Percentiles rank a stretch among this genome's conserved stretches.
Conservation (phyloP, 495 filamentous ascomycete genomes). For the Neurospora sp. region DNA sequence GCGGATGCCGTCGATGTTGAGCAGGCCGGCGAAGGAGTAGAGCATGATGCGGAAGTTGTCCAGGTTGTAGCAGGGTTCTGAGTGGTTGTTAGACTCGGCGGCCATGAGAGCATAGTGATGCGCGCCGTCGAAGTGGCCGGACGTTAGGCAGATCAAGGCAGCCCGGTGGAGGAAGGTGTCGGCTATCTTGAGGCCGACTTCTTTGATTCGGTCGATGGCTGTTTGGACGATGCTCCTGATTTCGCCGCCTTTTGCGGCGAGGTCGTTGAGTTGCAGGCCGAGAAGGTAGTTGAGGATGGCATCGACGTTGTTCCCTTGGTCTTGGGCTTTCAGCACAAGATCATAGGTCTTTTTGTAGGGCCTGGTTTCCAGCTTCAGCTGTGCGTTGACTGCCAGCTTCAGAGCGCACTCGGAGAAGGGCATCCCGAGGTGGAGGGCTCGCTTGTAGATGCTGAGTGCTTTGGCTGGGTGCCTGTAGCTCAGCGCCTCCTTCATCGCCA, state of each 20-base stretch:
- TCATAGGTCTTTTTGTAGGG: slow-evolving; percentile 13
- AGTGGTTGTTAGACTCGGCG: slow-evolving; percentile 11
- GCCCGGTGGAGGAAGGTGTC: slow-evolving; percentile 27
- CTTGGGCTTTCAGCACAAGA: slow-evolving; percentile 24
- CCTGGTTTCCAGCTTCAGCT: slow-evolving; percentile 12
- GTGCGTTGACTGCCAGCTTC: slow-evolving; percentile 30
- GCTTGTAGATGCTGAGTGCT: slow-evolving; percentile 28
- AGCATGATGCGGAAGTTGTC: slow-evolving; percentile 31
- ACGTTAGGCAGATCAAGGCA: slow-evolving; percentile 19
- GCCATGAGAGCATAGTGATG: slow-evolving; percentile 25
- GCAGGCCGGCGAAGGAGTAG: slow-evolving; percentile 24
- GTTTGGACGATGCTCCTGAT: background rate
- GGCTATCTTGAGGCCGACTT: slow-evolving; percentile 15
- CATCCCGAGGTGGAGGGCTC: slow-evolving; percentile 20
- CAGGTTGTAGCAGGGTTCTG: slow-evolving; percentile 23
- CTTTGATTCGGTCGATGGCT: slow-evolving; percentile 7
- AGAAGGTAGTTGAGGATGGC: slow-evolving; percentile 23
- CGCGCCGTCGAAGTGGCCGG: slow-evolving; percentile 21
- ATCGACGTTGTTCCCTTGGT: slow-evolving; percentile 23
- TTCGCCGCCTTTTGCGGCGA: background rate
- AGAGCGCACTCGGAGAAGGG: slow-evolving; percentile 21
- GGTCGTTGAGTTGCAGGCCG: slow-evolving; percentile 10
- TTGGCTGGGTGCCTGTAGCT: slow-evolving; percentile 5
- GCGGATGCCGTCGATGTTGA: slow-evolving; percentile 23
- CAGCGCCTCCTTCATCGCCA: slow-evolving; percentile 29